Conservation (phyloP, 768 basidiomycete species). For the Trametes maxima region DNA sequence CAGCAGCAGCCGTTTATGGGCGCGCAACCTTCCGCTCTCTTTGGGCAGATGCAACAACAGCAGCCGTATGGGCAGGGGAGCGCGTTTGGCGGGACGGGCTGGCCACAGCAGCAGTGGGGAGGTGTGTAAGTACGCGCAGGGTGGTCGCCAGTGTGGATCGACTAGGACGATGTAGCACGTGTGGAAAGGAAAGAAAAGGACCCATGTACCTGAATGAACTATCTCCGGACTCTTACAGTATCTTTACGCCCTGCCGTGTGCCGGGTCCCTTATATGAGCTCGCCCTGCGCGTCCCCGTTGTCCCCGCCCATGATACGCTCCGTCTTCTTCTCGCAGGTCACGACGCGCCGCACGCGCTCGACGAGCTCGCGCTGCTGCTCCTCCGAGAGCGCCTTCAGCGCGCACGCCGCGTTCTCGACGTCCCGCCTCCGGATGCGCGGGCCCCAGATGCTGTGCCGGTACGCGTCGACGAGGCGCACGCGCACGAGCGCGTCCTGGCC, state of each 20-base stretch:
- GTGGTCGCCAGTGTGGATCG: neutral
- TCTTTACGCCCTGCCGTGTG: neutral
- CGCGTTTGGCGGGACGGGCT: constrained; percentile 20
- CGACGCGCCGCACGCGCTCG: constrained; percentile 41
- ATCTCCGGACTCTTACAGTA: neutral
- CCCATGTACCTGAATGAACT: too few species aligned
- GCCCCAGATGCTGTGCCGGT: constrained; percentile 62
- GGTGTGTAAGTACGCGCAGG: neutral
- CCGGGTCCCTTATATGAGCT: constrained; percentile 12
- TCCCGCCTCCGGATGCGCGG: constrained; percentile 51
- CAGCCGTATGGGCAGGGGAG: constrained; percentile 22
- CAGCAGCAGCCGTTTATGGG: constrained; percentile 14
- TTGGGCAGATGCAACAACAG: constrained; percentile 26
- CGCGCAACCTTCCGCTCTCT: constrained; percentile 29
- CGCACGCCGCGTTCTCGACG: constrained; percentile 42
- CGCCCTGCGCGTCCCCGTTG: constrained; percentile 37
- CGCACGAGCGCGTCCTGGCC: constrained; percentile 32
- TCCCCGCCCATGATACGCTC: constrained; percentile 59
- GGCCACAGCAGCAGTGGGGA: constrained; percentile 17
- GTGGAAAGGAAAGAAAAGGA: too few species aligned
- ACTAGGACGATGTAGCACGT: too few species aligned
- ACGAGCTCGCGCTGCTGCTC: constrained; percentile 21
- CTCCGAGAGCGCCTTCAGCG: constrained; percentile 34
- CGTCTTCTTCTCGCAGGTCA: constrained; percentile 52
- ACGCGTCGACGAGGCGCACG: constrained; percentile 54